These are phyloP conservation scores for Xylariales sp. DNA, from an alignment of 2,329 filamentous ascomycete genomes.

Conservation along the genomic window DNA sequence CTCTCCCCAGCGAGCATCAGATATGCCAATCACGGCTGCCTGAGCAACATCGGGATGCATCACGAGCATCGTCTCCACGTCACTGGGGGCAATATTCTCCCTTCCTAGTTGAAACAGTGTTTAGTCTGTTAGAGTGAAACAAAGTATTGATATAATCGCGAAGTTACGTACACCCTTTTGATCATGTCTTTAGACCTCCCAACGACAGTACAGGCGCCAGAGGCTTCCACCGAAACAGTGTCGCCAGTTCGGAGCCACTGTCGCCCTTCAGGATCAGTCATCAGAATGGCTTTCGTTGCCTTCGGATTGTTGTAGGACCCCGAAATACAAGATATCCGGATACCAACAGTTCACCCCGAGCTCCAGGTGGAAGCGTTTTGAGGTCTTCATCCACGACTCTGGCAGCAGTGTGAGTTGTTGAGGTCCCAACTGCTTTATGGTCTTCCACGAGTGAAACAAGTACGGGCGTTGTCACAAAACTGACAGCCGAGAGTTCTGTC, in stretches of 20 bases:
- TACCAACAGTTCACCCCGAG: neutral
- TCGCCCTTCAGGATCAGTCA: neutral
- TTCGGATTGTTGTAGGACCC: neutral
- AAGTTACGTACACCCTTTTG: neutral
- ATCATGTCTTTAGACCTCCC: constrained; percentile 1
- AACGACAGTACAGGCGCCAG: neutral
- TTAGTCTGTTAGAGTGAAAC: too few species aligned
- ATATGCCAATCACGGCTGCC: neutral
- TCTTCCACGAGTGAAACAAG: neutral
- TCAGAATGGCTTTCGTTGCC: neutral
- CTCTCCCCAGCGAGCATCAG: neutral
- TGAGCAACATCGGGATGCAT: neutral
- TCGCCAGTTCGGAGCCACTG: neutral
- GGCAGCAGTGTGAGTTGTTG: neutral
- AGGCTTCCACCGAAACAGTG: neutral
- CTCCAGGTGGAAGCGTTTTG: neutral
- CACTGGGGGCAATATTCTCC: neutral
- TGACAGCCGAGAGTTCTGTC: neutral
- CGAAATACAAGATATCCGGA: neutral
- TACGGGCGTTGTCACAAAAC: neutral
- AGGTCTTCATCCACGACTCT: neutral
- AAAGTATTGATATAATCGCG: too few species aligned
- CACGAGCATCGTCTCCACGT: neutral
- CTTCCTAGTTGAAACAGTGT: neutral
- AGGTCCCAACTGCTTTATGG: neutral